phyloP scores from a whole-genome alignment of 83 land plant genomes.

The Thuja plicata region DNA sequence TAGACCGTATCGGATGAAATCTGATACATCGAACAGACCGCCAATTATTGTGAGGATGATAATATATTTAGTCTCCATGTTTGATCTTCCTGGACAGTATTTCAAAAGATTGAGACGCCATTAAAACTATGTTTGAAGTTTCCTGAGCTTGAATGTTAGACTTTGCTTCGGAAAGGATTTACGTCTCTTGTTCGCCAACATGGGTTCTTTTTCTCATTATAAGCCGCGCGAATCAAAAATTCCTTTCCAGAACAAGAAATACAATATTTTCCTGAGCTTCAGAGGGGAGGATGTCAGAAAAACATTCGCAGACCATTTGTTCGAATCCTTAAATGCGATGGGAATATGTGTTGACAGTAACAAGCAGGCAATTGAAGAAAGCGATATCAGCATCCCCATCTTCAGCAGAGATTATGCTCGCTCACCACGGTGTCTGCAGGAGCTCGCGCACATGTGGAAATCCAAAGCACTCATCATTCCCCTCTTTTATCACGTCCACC shows the following conservation, averaged over 20 bases:
- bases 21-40: no score
- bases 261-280: conserved; percentile 6
- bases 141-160: rapidly evolving
- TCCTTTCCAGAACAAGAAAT: background rate
- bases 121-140: no score
- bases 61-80: no score
- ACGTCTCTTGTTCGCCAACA: no score
- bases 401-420: background rate
- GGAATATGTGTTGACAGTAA: background rate
- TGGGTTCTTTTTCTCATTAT: no score
- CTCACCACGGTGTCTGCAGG: background rate
- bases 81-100: no score
- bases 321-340: background rate
- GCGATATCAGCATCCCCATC: background rate
- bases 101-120: no score
- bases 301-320: background rate
- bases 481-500: background rate
- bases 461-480: background rate
- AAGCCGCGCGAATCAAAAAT: no score
- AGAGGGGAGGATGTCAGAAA: background rate
- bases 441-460: background rate
- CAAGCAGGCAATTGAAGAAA: background rate
- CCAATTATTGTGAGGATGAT: no score
- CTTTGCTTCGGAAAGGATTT: no score
- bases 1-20: no score